Conservation (phyloP, 139 green algal genomes). For the Marvania coccoides region DNA sequence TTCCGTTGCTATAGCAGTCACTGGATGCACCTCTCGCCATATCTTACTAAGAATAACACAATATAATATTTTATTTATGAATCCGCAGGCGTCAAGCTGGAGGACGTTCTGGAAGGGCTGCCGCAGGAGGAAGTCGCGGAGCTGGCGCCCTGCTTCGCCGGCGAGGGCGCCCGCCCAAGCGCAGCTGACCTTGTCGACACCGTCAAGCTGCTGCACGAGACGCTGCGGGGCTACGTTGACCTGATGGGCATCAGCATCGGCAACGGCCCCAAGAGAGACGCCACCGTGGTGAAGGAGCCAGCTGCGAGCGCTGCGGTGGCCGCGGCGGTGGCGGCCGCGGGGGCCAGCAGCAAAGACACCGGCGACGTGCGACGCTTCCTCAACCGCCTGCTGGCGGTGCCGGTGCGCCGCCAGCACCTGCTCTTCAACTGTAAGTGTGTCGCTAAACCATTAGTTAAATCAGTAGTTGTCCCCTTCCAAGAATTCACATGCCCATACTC, state of each 20-base stretch:
- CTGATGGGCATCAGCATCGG: slow-evolving; percentile 66
- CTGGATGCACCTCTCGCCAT: not conserved
- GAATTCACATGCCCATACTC: too few species aligned
- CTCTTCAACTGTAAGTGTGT: slow-evolving; percentile 86
- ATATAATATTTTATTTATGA: too few species aligned
- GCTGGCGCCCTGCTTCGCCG: not conserved
- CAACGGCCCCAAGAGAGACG: slow-evolving; percentile 7
- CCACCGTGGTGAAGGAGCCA: slow-evolving; percentile 46
- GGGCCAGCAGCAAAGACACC: slow-evolving; percentile 24
- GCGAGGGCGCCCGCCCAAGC: not conserved
- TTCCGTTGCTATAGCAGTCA: not conserved
- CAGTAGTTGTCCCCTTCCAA: too few species aligned
- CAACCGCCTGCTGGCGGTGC: slow-evolving; percentile 76
- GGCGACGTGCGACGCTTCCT: slow-evolving; percentile 76
- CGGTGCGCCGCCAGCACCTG: slow-evolving; percentile 65
- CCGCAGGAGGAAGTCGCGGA: slow-evolving; percentile 8
- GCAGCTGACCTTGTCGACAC: slow-evolving; percentile 2
- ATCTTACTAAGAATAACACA: too few species aligned
- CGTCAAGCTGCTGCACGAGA: slow-evolving; percentile 42
- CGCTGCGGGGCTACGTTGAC: slow-evolving; percentile 45
- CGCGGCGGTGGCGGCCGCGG: not conserved
- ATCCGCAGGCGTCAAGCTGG: slow-evolving; percentile 7
- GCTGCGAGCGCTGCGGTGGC: not conserved
- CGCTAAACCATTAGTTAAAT: too few species aligned
- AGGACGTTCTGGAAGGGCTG: slow-evolving; percentile 7